Base-by-base conservation (phyloP, 345 rosid genomes). In the Isatis tinctoria region DNA sequence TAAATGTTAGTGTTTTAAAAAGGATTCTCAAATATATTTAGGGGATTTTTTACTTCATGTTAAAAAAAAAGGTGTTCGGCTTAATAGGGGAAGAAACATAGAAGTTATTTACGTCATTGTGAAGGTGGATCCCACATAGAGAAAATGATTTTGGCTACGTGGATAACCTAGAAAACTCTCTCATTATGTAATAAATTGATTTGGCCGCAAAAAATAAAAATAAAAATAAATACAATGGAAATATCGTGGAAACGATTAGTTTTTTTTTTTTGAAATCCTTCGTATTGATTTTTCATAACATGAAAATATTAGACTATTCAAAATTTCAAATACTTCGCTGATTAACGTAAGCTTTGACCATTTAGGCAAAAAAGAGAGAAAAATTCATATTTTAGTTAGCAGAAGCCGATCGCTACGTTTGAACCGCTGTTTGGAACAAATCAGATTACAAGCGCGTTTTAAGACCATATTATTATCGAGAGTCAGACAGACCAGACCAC, bases 381-480 rank as follows among this genome's bases (percentile, higher is more conserved):
- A 18, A 45, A 6, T 32, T 0, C 2, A 5, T 5, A 30, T 32
- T 35, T 8, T 18, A 37, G 14, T 24, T 44, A 70, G 36, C 16
- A 70, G 59, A 62, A 40, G 43, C 61, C 22, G 54, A 62, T 18
- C 13, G 54, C 35, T 12, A 22, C 69, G 76, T 72, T 72, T 62
- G 35, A 3, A 51, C 24, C 62, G 58, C 20, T 69, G 10, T 51
- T 71, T 37, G 37, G 10, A 28, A 17, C 22, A 51, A 32, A 41
- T 3, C 6, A 26, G 14, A 37, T 6, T 17, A 1, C 3, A 20
- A 65, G 13, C 44, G 57, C 58, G 72, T 67, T 43, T 26, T 24
- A 13, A 61, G 49, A 37, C 48, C 17, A 18, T 49, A 22, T 4
- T 26, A 22, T 24, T 24, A n/a, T 35, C 1, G 10, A 4, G 20